These are phyloP conservation scores for Zalerion maritima DNA, from an alignment of 495 filamentous ascomycete species.

Conservation along the genomic window DNA sequence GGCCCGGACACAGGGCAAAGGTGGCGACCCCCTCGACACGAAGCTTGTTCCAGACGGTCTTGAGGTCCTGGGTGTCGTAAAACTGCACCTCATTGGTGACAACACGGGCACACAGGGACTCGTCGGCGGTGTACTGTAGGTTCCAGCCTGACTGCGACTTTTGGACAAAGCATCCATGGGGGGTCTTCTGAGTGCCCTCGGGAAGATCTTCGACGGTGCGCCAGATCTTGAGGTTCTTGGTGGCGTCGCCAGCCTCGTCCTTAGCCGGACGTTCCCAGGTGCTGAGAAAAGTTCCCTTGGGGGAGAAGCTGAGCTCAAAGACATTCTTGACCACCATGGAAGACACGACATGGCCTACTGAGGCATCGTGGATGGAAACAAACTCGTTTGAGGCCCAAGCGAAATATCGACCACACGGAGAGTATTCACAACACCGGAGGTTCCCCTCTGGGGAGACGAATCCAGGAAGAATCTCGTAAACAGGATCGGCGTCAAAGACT, in stretches of 20 bases:
- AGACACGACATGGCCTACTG: constrained; percentile 59
- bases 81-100: constrained; percentile 98
- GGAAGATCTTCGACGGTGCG: constrained; percentile 46
- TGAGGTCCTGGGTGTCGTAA: constrained; percentile 72
- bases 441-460: constrained; percentile 88
- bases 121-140: constrained; percentile 88
- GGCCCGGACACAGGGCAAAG: constrained; percentile 78
- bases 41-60: constrained; percentile 86
- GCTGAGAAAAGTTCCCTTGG: constrained; percentile 78
- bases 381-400: constrained; percentile 84
- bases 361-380: constrained; percentile 72
- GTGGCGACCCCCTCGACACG: constrained; percentile 80
- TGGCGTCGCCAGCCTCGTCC: constrained; percentile 81
- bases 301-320: constrained; percentile 89
- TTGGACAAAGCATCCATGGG: constrained; percentile 84
- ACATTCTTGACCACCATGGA: constrained; percentile 66
- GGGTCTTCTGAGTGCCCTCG: constrained; percentile 44
- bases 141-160: constrained; percentile 95
- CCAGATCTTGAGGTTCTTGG: constrained; percentile 97
- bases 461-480: constrained; percentile 72
- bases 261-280: constrained; percentile 92
- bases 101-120: constrained; percentile 76
- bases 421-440: constrained; percentile 86
- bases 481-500: constrained; percentile 75
- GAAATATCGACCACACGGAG: constrained; percentile 86